Evolutionary conservation across 2,329 filamentous ascomycete genomes (phyloP).

Genomic region (Huntiella moniliformis): DNA sequence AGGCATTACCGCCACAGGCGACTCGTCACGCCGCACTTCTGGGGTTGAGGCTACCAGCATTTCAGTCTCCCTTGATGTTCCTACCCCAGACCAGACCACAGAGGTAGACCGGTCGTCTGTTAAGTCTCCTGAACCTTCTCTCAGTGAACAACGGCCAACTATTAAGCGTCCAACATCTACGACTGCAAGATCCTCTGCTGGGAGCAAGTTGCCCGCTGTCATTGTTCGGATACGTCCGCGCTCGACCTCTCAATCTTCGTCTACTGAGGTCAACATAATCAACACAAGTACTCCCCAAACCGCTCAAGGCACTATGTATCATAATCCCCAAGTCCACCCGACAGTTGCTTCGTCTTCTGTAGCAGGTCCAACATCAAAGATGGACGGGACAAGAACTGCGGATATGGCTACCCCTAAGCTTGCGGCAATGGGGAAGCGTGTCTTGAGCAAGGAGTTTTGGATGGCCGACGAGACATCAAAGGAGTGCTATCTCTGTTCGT

Average conservation of each 20-base stretch:
- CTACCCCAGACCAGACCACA: background rate
- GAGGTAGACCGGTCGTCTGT: constrained; percentile 16
- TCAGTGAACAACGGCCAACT: constrained; percentile 11
- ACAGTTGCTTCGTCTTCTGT: constrained; percentile 34
- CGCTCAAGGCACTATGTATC: constrained; percentile 37
- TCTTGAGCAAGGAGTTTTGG: constrained; percentile 92
- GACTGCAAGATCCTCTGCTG: constrained; percentile 14
- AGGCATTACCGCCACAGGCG: background rate
- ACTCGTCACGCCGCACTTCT: constrained; percentile 1
- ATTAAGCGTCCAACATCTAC: constrained; percentile 16
- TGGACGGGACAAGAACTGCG: constrained; percentile 38
- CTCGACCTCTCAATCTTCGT: constrained; percentile 37
- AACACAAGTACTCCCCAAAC: constrained; percentile 38
- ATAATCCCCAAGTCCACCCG: constrained; percentile 31
- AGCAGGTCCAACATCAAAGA: constrained; percentile 38
- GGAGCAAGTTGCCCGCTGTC: constrained; percentile 26
- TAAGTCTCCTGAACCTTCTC: constrained; percentile 19
- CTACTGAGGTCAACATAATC: constrained; percentile 35
- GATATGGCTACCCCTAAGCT: constrained; percentile 42
- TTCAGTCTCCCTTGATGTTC: background rate
- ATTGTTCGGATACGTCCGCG: constrained; percentile 30
- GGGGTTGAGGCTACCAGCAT: background rate
- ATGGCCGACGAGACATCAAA: constrained; percentile 98
- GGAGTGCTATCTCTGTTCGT: constrained; percentile 84
- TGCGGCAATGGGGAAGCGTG: constrained; percentile 62